Evolutionary conservation across 257 asterid species (phyloP), one percentile per base, ranked within the genome.

Genomic region (Solanum gandarillasii): DNA sequence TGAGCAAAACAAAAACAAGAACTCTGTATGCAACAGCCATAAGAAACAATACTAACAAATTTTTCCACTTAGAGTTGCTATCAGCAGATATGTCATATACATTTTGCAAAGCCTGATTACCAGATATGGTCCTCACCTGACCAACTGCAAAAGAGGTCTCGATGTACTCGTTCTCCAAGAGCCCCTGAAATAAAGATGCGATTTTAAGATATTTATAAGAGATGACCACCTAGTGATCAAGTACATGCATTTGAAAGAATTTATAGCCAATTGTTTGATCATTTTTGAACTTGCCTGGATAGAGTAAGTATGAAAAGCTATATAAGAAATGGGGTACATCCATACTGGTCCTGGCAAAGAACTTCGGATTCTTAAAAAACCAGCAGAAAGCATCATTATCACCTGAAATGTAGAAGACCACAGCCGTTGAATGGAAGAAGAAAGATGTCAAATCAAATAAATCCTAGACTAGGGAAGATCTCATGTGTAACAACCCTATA

Each of bases 301-400:
- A 41, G 99, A 94, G 87, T 94, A 97, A 65, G 99, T 94, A 74
- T 97, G 99, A 94, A 96, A 97, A 12, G 99, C 90, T 41, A 97
- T 29, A 91, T 96, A 96, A 7, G 99, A 96, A 35, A 95, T 29
- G 29, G 99, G 99, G 91, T 97, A 97, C 95, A 92, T 91, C 99
- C 99, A 97, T n/a, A 93, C 93, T 12, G 95, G 93, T 85, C 90
- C 87, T 2, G 98, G 98, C 91, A 97, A 93, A 67, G 93, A 94
- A 71, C 96, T 92, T 84, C 99, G 94, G 62, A 97, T 91, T 93
- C 99, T 92, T 86, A 95, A 96, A 90, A 93, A 93, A 83, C 99
- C 99, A n/a, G 98, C 99, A 12, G 99, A 93, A 79, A 97, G 94
- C 95, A 97, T 97, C 98, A 97, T 92, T 83, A 93, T 90, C 90